A percentile compares a stretch with the other conserved stretches of the same genome.
phyloP scores from a whole-genome alignment of 371 early-diverging fungal genomes.

The Phascolomyces articulosus region DNA sequence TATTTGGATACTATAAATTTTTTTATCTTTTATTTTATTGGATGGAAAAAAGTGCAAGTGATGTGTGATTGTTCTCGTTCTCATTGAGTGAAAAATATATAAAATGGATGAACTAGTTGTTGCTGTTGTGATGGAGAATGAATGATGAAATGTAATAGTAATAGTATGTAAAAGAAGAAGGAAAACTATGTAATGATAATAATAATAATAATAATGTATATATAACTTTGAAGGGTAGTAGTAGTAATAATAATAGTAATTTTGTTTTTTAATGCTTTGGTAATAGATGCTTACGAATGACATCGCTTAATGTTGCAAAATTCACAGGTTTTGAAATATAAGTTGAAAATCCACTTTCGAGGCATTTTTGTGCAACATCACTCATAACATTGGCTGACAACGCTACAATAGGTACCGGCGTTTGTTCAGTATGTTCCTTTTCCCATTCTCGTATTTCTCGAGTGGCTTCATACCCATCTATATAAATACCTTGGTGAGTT shows the following conservation, averaged over 20 bases:
- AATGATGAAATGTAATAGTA: too few relatives aligned
- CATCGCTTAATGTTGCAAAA: conserved; percentile 63
- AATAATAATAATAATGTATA: too few relatives aligned
- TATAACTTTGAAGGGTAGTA: too few relatives aligned
- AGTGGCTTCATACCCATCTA: conserved; percentile 68
- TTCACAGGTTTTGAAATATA: conserved; percentile 72
- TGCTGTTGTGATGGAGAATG: too few relatives aligned
- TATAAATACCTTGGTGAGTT: background rate
- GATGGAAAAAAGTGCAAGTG: background rate
- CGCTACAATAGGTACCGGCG: conserved; percentile 61
- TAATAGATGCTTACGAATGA: conserved; percentile 51
- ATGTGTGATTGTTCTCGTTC: too few relatives aligned
- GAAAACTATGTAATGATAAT: too few relatives aligned
- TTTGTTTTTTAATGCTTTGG: background rate
- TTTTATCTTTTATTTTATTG: background rate
- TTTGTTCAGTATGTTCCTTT: conserved; percentile 36
- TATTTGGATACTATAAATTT: too few relatives aligned
- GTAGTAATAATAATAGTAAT: too few relatives aligned
- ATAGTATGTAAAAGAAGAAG: too few relatives aligned
- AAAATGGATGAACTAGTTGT: too few relatives aligned
- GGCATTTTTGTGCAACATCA: conserved; percentile 59
- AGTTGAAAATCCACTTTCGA: conserved; percentile 59
- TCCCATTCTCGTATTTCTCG: conserved; percentile 64
- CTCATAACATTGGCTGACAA: conserved; percentile 72
- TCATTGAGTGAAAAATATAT: too few relatives aligned